These are phyloP conservation scores for Pestalotiopsis sp. DNA, from an alignment of 2,329 filamentous ascomycete genomes.

Conservation along the genomic window DNA sequence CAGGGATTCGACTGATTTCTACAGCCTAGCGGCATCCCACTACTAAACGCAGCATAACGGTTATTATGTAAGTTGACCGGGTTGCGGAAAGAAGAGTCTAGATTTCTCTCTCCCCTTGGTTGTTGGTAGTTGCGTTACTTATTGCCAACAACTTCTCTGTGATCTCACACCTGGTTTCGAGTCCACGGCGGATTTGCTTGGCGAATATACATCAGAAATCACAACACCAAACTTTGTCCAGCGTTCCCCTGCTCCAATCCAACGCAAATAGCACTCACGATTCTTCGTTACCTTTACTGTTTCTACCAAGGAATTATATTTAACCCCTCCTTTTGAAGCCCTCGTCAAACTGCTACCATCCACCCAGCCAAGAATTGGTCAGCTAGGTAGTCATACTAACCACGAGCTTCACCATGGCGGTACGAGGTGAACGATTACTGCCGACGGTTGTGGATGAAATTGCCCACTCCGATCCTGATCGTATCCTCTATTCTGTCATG, in stretches of 20 bases:
- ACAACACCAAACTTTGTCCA: neutral
- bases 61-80: neutral
- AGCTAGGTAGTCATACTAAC: neutral
- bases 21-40: neutral
- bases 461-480: constrained; percentile 21
- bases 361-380: neutral
- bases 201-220: too few relatives aligned
- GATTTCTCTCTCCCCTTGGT: neutral
- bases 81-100: neutral
- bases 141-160: neutral
- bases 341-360: neutral
- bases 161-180: neutral
- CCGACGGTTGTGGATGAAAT: constrained; percentile 22
- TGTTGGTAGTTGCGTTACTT: neutral
- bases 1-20: neutral
- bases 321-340: too few relatives aligned
- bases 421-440: neutral
- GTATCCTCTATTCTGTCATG: constrained; percentile 24
- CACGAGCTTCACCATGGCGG: neutral
- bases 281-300: neutral
- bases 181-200: too few relatives aligned
- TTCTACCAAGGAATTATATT: neutral
- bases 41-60: neutral
- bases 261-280: neutral
- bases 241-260: neutral